phyloP scores from a whole-genome alignment of 495 filamentous ascomycete species.

The Friedmanniomyces simplex region DNA sequence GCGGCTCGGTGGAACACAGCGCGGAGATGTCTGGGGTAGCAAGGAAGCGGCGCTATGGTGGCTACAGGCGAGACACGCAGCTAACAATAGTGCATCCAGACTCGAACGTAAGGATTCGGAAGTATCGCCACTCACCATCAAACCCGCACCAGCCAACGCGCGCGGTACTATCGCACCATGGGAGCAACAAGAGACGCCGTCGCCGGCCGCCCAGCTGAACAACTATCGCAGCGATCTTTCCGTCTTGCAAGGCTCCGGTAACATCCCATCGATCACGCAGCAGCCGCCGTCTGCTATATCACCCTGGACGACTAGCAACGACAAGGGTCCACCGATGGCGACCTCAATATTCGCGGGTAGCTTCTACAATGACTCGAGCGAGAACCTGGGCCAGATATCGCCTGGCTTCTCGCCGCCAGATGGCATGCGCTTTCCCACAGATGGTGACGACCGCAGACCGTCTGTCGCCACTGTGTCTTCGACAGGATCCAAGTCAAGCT shows the following conservation, averaged over 20 bases:
- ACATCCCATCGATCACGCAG: slow-evolving; percentile 42
- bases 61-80: neutral
- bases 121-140: slow-evolving; percentile 34
- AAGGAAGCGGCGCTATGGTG: no score
- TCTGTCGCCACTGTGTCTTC: slow-evolving; percentile 87
- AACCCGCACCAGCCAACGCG: slow-evolving; percentile 29
- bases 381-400: slow-evolving; percentile 54
- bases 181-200: slow-evolving; percentile 24
- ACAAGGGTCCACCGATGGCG: slow-evolving; percentile 23
- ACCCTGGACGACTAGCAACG: slow-evolving; percentile 26
- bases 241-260: slow-evolving; percentile 50
- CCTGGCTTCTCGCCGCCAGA: slow-evolving; percentile 58
- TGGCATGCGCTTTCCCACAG: slow-evolving; percentile 58
- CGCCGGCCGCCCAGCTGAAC: slow-evolving; percentile 2
- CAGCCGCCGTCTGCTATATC: slow-evolving; percentile 43
- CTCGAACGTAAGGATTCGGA: slow-evolving; percentile 27
- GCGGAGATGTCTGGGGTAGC: neutral
- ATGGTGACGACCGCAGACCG: slow-evolving; percentile 67
- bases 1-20: neutral
- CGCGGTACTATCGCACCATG: slow-evolving; percentile 30
- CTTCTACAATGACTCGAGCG: slow-evolving; percentile 58
- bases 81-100: slow-evolving; percentile 17
- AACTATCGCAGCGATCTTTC: slow-evolving; percentile 64
- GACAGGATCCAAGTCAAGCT: slow-evolving; percentile 73
- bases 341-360: slow-evolving; percentile 31